Conservation (phyloP, 2,329 filamentous ascomycete species). For the Alternaria sp. region DNA sequence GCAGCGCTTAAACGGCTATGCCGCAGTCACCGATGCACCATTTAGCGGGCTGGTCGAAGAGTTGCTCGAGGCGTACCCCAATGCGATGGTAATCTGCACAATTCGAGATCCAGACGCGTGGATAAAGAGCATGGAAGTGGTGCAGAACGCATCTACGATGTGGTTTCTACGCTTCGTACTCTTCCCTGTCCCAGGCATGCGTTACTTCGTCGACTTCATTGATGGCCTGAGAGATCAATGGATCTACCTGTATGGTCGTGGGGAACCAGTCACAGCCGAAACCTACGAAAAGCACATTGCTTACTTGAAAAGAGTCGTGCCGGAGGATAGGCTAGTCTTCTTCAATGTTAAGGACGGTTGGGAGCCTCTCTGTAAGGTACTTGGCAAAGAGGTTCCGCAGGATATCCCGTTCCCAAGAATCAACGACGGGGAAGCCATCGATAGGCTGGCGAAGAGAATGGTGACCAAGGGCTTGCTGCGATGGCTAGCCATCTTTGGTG, state of each 20-base stretch:
- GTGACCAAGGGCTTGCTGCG: constrained; percentile 29
- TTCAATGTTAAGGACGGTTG: constrained; percentile 33
- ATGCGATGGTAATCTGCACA: constrained; percentile 57
- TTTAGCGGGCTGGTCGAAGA: constrained; percentile 55
- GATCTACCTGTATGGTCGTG: constrained; percentile 15
- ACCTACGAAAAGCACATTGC: constrained; percentile 20
- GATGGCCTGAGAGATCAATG: constrained; percentile 22
- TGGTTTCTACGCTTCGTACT: constrained; percentile 31
- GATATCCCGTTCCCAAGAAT: constrained; percentile 30
- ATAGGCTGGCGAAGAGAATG: constrained; percentile 25
- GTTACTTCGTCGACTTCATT: constrained; percentile 27
- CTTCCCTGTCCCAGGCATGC: constrained; percentile 30
- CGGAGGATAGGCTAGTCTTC: constrained; percentile 22
- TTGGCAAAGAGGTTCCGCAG: constrained; percentile 25
- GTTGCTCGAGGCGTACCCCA: constrained; percentile 58
- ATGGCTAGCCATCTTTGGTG: constrained; percentile 42
- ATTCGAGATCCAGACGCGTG: constrained; percentile 31
- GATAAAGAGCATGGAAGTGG: constrained; percentile 29
- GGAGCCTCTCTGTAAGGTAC: constrained; percentile 28
- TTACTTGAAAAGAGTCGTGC: constrained; percentile 29
- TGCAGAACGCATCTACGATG: constrained; percentile 16
- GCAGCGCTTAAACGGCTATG: constrained; percentile 52
- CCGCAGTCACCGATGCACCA: constrained; percentile 58
- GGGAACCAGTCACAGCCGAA: constrained; percentile 8
- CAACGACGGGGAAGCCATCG: constrained; percentile 35